A percentile compares a stretch with the other conserved stretches of the same genome.
Conservation (phyloP, 768 basidiomycete species). For the Naganishia friedmannii region DNA sequence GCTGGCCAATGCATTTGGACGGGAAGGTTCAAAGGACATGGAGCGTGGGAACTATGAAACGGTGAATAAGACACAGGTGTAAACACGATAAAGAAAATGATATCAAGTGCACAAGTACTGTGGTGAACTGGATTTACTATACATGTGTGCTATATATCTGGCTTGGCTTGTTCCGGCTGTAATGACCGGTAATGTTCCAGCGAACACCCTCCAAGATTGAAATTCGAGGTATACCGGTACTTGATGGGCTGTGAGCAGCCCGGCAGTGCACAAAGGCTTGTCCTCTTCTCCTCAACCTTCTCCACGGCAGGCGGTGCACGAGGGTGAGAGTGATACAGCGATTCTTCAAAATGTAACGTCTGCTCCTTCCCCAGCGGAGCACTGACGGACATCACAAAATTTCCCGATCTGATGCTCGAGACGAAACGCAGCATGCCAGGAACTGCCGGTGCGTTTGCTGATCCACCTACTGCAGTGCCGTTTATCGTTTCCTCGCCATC, state of each 20-base stretch:
- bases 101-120: slow-evolving; percentile 5
- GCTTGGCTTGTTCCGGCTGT: not conserved
- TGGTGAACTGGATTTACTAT: not conserved
- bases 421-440: slow-evolving; percentile 33
- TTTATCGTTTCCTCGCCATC: slow-evolving; percentile 25
- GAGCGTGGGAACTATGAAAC: slow-evolving; percentile 12
- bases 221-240: not conserved
- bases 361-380: slow-evolving; percentile 34
- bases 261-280: not conserved
- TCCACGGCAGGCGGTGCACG: not conserved
- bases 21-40: not conserved
- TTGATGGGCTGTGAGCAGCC: not conserved
- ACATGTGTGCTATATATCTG: not conserved
- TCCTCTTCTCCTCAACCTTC: not conserved
- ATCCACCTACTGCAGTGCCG: not conserved
- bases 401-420: slow-evolving; percentile 35
- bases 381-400: slow-evolving; percentile 30
- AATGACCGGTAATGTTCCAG: not conserved
- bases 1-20: slow-evolving; percentile 7
- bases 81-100: not conserved
- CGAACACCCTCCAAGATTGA: slow-evolving; percentile 1
- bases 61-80: slow-evolving; percentile 16
- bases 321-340: not conserved
- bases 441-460: not conserved
- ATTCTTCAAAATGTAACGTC: slow-evolving; percentile 26